phyloP scores from a whole-genome alignment of 73 alveolate genomes.

The Paramecium bursaria region DNA sequence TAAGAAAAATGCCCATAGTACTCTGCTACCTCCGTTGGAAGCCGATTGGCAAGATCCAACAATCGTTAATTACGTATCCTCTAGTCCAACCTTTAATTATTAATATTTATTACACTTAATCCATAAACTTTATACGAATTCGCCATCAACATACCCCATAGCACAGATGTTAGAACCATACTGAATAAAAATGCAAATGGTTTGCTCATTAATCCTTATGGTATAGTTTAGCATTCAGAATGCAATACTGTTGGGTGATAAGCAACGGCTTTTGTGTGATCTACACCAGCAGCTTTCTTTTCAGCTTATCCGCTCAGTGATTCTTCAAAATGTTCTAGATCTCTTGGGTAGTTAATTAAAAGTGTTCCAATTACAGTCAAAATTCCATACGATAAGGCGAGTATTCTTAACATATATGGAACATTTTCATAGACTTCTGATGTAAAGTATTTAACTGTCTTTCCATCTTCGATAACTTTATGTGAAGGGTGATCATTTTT shows the following conservation, averaged over 20 bases:
- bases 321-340: slow-evolving; percentile 32
- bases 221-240: slow-evolving; percentile 41
- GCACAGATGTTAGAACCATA: background rate
- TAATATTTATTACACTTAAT: background rate
- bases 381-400: slow-evolving; percentile 28
- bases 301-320: slow-evolving; percentile 35
- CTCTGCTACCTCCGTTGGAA: slow-evolving; percentile 30
- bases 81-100: background rate
- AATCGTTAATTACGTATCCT: slow-evolving; percentile 39
- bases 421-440: slow-evolving; percentile 14
- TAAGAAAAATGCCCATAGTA: slow-evolving; percentile 29
- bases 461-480: slow-evolving; percentile 9
- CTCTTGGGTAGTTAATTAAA: slow-evolving; percentile 29
- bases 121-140: slow-evolving; percentile 56
- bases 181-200: slow-evolving; percentile 7
- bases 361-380: slow-evolving; percentile 22
- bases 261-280: slow-evolving; percentile 46
- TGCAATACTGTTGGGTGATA: slow-evolving; percentile 63
- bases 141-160: slow-evolving; percentile 35
- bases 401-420: slow-evolving; percentile 44
- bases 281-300: slow-evolving; percentile 25
- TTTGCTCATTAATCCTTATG: slow-evolving; percentile 5
- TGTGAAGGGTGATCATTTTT: slow-evolving; percentile 25
- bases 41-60: slow-evolving; percentile 10
- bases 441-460: background rate